Base-by-base conservation (phyloP, 2,329 filamentous ascomycete genomes). In the Whalleya microplaca region DNA sequence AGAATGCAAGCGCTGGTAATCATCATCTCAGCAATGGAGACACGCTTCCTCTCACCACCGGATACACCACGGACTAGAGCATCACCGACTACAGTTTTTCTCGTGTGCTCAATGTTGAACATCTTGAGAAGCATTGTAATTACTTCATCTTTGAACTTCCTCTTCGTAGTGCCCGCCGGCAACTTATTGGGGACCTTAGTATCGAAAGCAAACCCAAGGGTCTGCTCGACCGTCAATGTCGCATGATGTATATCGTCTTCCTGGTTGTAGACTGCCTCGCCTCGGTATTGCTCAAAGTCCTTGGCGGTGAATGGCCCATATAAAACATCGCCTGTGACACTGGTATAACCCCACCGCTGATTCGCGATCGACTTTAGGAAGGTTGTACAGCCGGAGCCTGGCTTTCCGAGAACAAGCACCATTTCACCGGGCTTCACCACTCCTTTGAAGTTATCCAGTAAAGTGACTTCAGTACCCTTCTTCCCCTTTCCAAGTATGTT, bases 101-200 rank as follows among this genome's bases (percentile, higher is more conserved):
- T 83, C 0, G 92, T 96, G 72, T 96, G 92, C 72, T 93, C 89
- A 51, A 96, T 96, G 70, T 94, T 95, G 80, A 96, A 96, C 90
- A 96, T 95, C 69, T 91, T 91, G 49, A 96, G 79, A 56, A 96
- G 80, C 67, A 88, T 84, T 18, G 85, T 81, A 58, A 93, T 81
- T 55, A 96, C 86, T 64, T 86, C 85, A 48, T 89, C 81, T 76
- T 93, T 93, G 78, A 94, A 94, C 16, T 89, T 86, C 5, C 75
- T 72, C 71, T 90, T 89, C 41, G 84, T 86, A 64, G 95, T 82
- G 20, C 90, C 91, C 3, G 81, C 84, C 0, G 91, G 90, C 45
- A 91, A 81, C 73, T 93, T 92, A 16, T 89, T 87, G 5, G 93
- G 92, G 14, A 91, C 88, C 75, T 96, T 96, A 29, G 88, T 90